A percentile compares a stretch with the other conserved stretches of the same genome.
phyloP scores from a whole-genome alignment of 73 alveolate genomes.

The Breviolum minutum region DNA sequence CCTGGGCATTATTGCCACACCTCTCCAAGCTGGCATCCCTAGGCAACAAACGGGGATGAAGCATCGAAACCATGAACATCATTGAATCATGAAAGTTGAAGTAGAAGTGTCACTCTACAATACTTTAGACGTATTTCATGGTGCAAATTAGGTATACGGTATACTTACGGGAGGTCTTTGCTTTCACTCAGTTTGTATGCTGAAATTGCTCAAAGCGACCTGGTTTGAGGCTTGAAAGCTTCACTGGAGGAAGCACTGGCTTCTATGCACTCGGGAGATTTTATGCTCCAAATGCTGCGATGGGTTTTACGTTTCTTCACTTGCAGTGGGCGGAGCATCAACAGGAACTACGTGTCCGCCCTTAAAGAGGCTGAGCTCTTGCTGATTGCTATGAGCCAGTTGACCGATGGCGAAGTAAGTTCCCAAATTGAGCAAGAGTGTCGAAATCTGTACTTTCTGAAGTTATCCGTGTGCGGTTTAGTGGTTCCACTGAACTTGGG shows the following conservation, averaged over 20 bases:
- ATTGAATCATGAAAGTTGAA: no score
- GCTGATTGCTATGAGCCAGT: neutral
- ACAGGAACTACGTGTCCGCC: neutral
- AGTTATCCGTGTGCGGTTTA: conserved; percentile 24
- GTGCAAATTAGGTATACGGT: no score
- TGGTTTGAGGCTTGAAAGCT: neutral
- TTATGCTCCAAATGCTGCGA: neutral
- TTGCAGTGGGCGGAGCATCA: no score
- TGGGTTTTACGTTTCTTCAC: neutral
- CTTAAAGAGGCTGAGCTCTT: conserved; percentile 19
- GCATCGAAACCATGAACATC: no score
- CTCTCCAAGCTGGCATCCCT: conserved; percentile 6
- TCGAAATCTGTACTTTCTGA: conserved; percentile 28
- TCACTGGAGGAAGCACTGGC: neutral
- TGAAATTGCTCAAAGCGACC: no score
- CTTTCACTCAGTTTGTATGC: no score
- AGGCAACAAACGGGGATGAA: neutral
- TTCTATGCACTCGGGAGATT: neutral
- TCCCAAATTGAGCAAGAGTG: neutral
- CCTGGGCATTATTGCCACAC: conserved; percentile 24
- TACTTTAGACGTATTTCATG: no score
- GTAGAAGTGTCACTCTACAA: no score
- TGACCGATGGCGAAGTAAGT: neutral
- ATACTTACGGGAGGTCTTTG: no score
- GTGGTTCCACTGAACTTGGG: conserved; percentile 19